Percentiles rank a stretch among this genome's conserved stretches.
Evolutionary conservation across 2,329 filamentous ascomycete genomes (phyloP).

Genomic region (Nothophoma quercina): DNA sequence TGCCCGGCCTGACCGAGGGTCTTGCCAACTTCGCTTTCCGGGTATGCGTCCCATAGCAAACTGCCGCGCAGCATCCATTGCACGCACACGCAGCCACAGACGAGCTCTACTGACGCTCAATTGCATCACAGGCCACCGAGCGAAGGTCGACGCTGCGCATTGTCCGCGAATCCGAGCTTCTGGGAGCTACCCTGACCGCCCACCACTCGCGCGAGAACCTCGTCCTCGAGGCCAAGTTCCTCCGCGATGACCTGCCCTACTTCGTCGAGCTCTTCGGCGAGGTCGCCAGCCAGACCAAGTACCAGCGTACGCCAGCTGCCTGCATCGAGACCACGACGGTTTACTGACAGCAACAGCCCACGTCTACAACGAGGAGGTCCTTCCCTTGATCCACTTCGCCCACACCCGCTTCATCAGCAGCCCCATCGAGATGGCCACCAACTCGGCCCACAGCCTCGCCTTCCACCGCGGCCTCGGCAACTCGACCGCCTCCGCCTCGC

Average conservation of each 20-base stretch:
- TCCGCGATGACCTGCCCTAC: slow-evolving; percentile 94
- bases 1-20: slow-evolving; percentile 87
- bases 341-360: slow-evolving; percentile 65
- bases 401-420: slow-evolving; percentile 74
- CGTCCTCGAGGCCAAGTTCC: slow-evolving; percentile 91
- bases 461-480: slow-evolving; percentile 93
- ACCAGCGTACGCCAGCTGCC: slow-evolving; percentile 64
- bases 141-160: slow-evolving; percentile 92
- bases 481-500: slow-evolving; percentile 75
- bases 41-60: slow-evolving; percentile 60
- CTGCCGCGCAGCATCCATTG: background rate
- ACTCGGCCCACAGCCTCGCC: slow-evolving; percentile 84
- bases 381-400: slow-evolving; percentile 76
- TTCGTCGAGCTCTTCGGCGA: slow-evolving; percentile 95
- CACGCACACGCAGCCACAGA: background rate
- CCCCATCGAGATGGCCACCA: slow-evolving; percentile 76
- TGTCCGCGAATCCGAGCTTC: slow-evolving; percentile 91
- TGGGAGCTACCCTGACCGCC: slow-evolving; percentile 86
- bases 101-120: slow-evolving; percentile 16
- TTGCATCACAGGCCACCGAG: slow-evolving; percentile 72
- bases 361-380: slow-evolving; percentile 89
- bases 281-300: slow-evolving; percentile 88
- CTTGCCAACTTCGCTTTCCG: slow-evolving; percentile 98
- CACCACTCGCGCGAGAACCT: slow-evolving; percentile 94
- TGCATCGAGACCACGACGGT: background rate